Base-by-base conservation (phyloP, 352 stramenopile genomes). In the Pythium phragmitis region DNA sequence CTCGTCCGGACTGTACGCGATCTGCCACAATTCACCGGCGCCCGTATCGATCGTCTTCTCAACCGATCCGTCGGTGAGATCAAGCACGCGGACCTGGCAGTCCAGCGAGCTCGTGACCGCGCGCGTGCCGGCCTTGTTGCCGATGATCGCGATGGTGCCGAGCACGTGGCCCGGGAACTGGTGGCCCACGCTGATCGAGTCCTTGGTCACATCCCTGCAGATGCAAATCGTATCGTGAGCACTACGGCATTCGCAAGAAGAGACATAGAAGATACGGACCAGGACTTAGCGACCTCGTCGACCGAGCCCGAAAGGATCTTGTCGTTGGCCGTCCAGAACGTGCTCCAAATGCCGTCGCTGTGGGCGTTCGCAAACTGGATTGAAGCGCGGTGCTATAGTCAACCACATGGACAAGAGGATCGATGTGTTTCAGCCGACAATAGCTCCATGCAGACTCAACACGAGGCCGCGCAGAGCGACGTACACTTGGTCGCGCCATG, bases 311-410 rank as follows among this genome's bases (percentile, higher is more conserved):
- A 92, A 47, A 96, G 72, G 73, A 96, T 91, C 72, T 93, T 89
- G 72, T 94, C 84, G 65, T 90, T 85, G 50, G 76, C 76, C 48
- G 88, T 96, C 88, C 88, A 96, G 71, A 88, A 92, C 39, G 86
- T 91, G 74, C 79, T 93, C 85, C 87, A 96, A 50, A 96, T 91
- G 63, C 87, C 86, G 60, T 95, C 87, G 65, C 82, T 91, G 73
- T 96, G 88, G 7, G 88, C 88, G 52, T 88, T 92, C 28, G 78
- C 66, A 68, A 91, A 89, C 74, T 91, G 82, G 47, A 91, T 77
- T 51, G 85, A 95, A n/a, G 83, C 78, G 26, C 87, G 84, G 69
- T 91, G 81, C 85, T 93, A 67, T 19, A n/a, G 2, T 1, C 5
- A 26, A 36, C 37, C 21, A 51, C 5, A n/a, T 34, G 19, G 5